Base-by-base conservation (phyloP, 805 yeast genomes). In the Candida krabiensis region DNA sequence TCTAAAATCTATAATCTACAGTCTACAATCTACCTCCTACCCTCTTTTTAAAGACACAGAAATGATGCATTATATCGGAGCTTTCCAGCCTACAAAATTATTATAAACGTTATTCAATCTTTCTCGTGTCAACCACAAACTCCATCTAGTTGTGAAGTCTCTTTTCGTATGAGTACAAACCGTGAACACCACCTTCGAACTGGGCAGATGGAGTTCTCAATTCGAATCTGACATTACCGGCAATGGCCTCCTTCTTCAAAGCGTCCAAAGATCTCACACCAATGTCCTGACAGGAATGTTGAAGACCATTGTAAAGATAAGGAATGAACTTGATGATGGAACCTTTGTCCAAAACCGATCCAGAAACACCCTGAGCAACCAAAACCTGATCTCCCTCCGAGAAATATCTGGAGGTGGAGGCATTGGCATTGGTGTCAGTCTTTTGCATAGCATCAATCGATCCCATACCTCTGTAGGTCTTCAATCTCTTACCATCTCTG, bases 381-480 rank as follows among this genome's bases (percentile, higher is more conserved):
- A 93, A 79, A 50, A 93, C 98, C 58, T 84, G 74, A 69, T 93
- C 99, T 51, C 86, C 72, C 74, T 93, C 99, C 44, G 96, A 88
- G 70, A 93, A 93, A 77, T 93, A 93, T 71, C 99, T 86, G 31
- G 97, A 89, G 47, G 99, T 88, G 33, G 99, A 91, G 39, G 99
- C 99, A 62, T 93, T 93, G 58, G 96, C 96, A 64, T 80, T 80
- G 58, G 73, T 76, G 52, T 82, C 80, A 48, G 97, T 87, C 62
- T 76, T 78, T 77, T 90, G 91, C 98, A 91, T 91, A 52, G 99
- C 99, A 67, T 91, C 99, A 57, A 93, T 83, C 28, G 98, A 91
- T 57, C 99, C 99, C 99, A 93, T 93, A 73, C 99, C 99, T 73
- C 99, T 84, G 79, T 93, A 93, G 45, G 88, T 70, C 79, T 93